These are phyloP conservation scores for Hebeloma cylindrosporum DNA, from an alignment of 768 basidiomycete species.

Conservation along the genomic window DNA sequence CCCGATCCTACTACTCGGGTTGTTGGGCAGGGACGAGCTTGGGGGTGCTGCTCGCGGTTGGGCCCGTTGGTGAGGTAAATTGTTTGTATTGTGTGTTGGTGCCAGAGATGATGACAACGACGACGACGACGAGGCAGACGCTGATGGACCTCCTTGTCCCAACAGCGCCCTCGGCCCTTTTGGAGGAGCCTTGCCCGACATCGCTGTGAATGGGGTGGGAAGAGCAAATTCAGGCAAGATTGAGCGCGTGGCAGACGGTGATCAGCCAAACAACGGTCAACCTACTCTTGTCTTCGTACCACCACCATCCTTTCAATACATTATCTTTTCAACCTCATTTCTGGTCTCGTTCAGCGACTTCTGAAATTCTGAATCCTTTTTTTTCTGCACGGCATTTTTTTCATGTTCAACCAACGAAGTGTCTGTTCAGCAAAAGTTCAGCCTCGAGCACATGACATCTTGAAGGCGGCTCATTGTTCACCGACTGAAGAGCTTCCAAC, in stretches of 20 bases:
- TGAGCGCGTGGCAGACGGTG: conserved; percentile 29
- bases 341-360: too few species aligned
- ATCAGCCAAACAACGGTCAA: conserved; percentile 8
- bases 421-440: too few species aligned
- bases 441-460: too few species aligned
- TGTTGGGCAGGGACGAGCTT: conserved; percentile 20
- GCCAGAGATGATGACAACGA: conserved; percentile 24
- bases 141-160: conserved; percentile 29
- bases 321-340: too few species aligned
- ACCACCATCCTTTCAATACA: too few species aligned
- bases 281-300: too few species aligned
- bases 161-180: conserved; percentile 70
- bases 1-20: conserved; percentile 42
- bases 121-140: conserved; percentile 34
- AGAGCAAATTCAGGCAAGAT: conserved; percentile 17
- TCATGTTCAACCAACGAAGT: too few species aligned
- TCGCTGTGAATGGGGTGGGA: conserved; percentile 26
- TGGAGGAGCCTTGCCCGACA: conserved; percentile 82
- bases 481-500: too few species aligned
- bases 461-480: too few species aligned
- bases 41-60: conserved; percentile 27
- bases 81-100: conserved; percentile 34
- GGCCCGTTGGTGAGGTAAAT: too few species aligned
- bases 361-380: too few species aligned
- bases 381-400: too few species aligned